A percentile compares a stretch with the other conserved stretches of the same genome.
phyloP scores from a whole-genome alignment of 768 basidiomycete genomes.

The Serendipita sp. region DNA sequence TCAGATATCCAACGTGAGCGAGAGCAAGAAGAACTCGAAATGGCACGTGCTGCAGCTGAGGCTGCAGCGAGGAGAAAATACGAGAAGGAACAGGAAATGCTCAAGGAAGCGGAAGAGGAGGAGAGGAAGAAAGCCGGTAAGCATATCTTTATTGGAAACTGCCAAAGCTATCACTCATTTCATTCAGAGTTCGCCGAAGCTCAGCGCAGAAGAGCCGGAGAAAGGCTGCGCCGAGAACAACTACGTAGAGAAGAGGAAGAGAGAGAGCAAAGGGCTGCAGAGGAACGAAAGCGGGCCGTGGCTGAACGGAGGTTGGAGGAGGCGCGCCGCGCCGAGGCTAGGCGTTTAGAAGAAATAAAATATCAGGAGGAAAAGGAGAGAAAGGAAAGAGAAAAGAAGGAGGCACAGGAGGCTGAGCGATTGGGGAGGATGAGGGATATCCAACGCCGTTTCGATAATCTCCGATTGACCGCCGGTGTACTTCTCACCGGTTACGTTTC shows the following conservation, averaged over 20 bases:
- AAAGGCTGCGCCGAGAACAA: not conserved
- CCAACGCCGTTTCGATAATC: slow-evolving; percentile 29
- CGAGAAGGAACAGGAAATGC: not conserved
- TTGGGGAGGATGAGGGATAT: slow-evolving; percentile 31
- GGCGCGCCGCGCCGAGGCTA: slow-evolving; percentile 34
- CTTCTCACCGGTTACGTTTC: slow-evolving; percentile 44
- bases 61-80: slow-evolving; percentile 2
- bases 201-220: not conserved
- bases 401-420: slow-evolving; percentile 24
- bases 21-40: not conserved
- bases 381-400: slow-evolving; percentile 29
- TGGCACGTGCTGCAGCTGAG: slow-evolving; percentile 2
- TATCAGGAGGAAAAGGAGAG: slow-evolving; percentile 30
- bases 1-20: not conserved
- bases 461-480: slow-evolving; percentile 21
- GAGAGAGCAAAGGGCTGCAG: slow-evolving; percentile 10
- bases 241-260: slow-evolving; percentile 19
- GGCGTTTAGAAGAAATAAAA: slow-evolving; percentile 34
- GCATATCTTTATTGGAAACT: not conserved
- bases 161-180: not conserved
- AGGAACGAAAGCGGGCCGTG: slow-evolving; percentile 18
- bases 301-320: slow-evolving; percentile 35
- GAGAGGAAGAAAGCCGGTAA: slow-evolving; percentile 1
- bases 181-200: not conserved
- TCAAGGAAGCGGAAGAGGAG: not conserved